Percentiles rank a stretch among this genome's conserved stretches.
These are phyloP conservation scores for Dictyostelium citrinum DNA, from an alignment of 78 protist species.

Conservation along the genomic window DNA sequence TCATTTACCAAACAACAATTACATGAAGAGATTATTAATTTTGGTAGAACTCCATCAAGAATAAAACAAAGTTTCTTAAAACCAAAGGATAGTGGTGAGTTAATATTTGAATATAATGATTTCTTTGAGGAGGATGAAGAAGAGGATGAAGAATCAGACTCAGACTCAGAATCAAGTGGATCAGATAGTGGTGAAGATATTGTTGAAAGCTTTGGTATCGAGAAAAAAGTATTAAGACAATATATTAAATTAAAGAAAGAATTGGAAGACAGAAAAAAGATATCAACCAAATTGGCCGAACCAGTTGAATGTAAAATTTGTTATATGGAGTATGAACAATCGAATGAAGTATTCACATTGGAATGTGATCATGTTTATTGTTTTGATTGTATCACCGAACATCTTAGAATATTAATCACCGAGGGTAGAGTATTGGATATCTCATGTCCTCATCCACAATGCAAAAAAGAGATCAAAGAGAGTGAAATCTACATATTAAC, in stretches of 20 bases:
- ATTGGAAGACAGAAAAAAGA: not conserved
- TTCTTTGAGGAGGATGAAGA: not conserved
- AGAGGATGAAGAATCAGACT: not conserved
- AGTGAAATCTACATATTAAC: slow-evolving; percentile 13
- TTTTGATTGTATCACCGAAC: slow-evolving; percentile 24
- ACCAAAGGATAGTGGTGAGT: not conserved
- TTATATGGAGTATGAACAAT: slow-evolving; percentile 32
- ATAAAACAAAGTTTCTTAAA: not conserved
- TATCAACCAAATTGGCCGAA: not conserved
- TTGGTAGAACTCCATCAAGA: not conserved
- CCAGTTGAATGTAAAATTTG: slow-evolving; percentile 72
- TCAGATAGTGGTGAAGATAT: not conserved
- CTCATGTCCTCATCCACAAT: slow-evolving; percentile 44
- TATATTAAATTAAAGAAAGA: not conserved
- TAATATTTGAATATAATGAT: not conserved
- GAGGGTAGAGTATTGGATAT: slow-evolving; percentile 58
- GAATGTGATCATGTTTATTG: slow-evolving; percentile 44
- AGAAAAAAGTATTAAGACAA: not conserved
- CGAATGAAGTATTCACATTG: slow-evolving; percentile 40
- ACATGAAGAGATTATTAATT: not conserved
- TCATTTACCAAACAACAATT: not conserved
- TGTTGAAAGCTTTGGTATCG: not conserved
- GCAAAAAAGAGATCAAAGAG: slow-evolving; percentile 37
- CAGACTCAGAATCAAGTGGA: not conserved
- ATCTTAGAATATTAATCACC: slow-evolving; percentile 5